Conservation (phyloP, 2,329 filamentous ascomycete genomes). For the Aspergillus brunneoviolaceus region DNA sequence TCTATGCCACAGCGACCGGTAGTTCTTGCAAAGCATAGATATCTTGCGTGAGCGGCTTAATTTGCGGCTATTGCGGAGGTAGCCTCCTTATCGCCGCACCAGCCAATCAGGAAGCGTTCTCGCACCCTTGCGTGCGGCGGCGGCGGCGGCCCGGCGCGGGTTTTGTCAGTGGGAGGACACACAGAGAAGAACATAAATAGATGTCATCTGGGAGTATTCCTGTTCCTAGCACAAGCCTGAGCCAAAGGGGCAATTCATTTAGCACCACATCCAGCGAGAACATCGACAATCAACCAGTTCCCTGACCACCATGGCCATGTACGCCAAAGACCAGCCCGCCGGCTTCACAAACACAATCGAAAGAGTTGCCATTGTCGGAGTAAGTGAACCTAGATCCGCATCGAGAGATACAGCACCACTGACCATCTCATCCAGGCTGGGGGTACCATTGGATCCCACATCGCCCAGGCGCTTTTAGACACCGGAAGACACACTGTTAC, state of each 20-base stretch:
- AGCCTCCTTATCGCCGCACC: constrained; percentile 10
- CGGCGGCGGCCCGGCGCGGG: too few species aligned
- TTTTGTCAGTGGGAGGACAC: too few species aligned
- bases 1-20: too few species aligned
- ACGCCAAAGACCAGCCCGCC: constrained; percentile 25
- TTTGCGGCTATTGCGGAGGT: constrained; percentile 21
- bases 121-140: not conserved
- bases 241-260: too few species aligned
- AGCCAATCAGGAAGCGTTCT: constrained; percentile 3
- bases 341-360: constrained; percentile 35
- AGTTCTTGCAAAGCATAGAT: too few species aligned
- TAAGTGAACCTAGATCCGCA: constrained; percentile 20
- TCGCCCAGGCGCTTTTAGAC: constrained; percentile 41
- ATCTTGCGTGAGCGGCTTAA: not conserved
- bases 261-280: too few species aligned
- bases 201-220: not conserved
- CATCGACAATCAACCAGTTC: not conserved
- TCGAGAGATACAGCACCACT: constrained; percentile 7
- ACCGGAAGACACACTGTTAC: constrained; percentile 54
- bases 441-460: constrained; percentile 33
- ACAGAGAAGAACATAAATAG: constrained; percentile 15
- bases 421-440: constrained; percentile 30
- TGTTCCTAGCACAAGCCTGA: not conserved
- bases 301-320: constrained; percentile 19
- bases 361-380: constrained; percentile 42